Percentiles rank a stretch among this genome's conserved stretches.
phyloP scores from a whole-genome alignment of 441 rosid species.

The Bocquillonia castaneifolia region DNA sequence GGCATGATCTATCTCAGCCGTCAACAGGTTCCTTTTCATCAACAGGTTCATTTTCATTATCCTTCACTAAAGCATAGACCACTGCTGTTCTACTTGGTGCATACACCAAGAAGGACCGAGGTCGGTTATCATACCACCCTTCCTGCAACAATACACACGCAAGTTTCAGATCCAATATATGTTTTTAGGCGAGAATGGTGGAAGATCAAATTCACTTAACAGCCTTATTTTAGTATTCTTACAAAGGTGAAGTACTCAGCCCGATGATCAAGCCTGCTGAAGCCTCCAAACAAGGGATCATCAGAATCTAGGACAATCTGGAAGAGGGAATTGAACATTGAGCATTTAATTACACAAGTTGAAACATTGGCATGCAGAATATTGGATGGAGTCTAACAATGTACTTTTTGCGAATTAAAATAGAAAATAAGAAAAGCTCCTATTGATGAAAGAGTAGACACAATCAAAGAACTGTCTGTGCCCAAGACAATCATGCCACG shows the following conservation, averaged over 20 bases:
- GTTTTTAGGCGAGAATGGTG: neutral
- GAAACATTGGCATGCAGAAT: neutral
- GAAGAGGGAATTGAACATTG: slow-evolving; percentile 1
- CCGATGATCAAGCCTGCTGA: slow-evolving; percentile 48
- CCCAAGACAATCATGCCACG: no score
- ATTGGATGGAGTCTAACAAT: neutral
- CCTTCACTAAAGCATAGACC: slow-evolving; percentile 67
- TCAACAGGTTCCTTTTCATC: neutral
- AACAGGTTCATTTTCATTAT: neutral
- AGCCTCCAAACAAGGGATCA: slow-evolving; percentile 70
- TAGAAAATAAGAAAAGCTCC: neutral
- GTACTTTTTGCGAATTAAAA: neutral
- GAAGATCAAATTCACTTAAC: neutral
- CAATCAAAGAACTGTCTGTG: neutral
- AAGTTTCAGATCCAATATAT: neutral
- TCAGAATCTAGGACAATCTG: slow-evolving; percentile 90
- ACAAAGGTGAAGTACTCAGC: slow-evolving; percentile 75
- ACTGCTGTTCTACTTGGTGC: slow-evolving; percentile 87
- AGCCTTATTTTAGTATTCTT: slow-evolving; percentile 29
- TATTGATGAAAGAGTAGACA: neutral
- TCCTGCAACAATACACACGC: slow-evolving; percentile 43
- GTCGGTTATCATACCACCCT: slow-evolving; percentile 69
- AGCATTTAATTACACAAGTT: neutral
- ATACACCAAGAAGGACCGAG: slow-evolving; percentile 68
- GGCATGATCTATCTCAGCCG: slow-evolving; percentile 2